Conservation (phyloP, 2,329 filamentous ascomycete genomes). For the Exophiala sideris region DNA sequence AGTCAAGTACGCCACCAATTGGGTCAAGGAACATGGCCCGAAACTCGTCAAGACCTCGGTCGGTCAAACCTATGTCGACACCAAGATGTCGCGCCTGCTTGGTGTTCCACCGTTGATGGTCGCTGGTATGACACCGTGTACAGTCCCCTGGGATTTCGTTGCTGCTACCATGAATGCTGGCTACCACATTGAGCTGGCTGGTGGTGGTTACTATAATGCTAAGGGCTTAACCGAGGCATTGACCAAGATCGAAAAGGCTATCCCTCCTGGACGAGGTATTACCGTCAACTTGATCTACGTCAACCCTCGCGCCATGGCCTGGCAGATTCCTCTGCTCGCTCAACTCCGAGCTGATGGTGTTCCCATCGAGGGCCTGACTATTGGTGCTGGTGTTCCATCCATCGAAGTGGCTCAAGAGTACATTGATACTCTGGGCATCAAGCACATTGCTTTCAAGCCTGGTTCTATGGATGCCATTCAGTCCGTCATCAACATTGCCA, state of each 20-base stretch:
- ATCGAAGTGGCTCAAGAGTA: conserved; percentile 92
- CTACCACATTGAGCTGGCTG: conserved; percentile 88
- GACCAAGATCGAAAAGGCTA: conserved; percentile 76
- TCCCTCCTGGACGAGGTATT: conserved; percentile 82
- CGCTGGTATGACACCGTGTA: conserved; percentile 89
- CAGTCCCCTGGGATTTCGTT: conserved; percentile 87
- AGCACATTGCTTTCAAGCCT: conserved; percentile 93
- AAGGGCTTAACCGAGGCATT: conserved; percentile 80
- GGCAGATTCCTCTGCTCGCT: conserved; percentile 84
- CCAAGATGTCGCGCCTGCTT: conserved; percentile 86
- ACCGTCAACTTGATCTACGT: conserved; percentile 89
- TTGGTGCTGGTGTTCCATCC: conserved; percentile 89
- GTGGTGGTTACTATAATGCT: conserved; percentile 83
- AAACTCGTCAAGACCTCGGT: conserved; percentile 82
- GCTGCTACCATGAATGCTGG: conserved; percentile 90
- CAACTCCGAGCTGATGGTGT: conserved; percentile 79
- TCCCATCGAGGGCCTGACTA: conserved; percentile 86
- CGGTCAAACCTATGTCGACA: conserved; percentile 89
- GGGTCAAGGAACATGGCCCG: conserved; percentile 97
- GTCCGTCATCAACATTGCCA: conserved; percentile 85
- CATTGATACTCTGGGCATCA: conserved; percentile 85
- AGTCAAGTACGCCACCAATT: conserved; percentile 91
- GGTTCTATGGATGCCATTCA: conserved; percentile 86
- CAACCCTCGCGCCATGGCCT: conserved; percentile 81
- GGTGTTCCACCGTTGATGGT: conserved; percentile 85